Base-by-base conservation (phyloP, 2,329 filamentous ascomycete genomes). In the Aspergillus tamarii region DNA sequence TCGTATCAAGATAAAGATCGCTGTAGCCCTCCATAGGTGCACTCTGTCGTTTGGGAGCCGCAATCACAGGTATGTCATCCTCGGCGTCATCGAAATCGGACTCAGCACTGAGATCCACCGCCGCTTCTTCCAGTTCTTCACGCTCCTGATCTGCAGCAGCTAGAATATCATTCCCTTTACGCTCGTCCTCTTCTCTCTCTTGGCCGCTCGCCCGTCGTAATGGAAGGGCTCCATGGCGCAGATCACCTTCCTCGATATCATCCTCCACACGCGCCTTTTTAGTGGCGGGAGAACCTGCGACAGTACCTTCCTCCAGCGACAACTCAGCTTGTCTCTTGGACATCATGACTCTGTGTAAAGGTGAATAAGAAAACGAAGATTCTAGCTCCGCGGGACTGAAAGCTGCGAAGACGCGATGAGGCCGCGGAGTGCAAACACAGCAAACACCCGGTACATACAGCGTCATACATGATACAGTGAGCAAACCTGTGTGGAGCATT, bases 1-100 rank as follows among this genome's bases (percentile, higher is more conserved):
- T 96, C 14, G 95, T 98, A 82, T 99, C 95, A 70, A 99, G 91
- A 78, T 99, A 99, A 32, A 99, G 88, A 77, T 99, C 94, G 73
- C 91, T 90, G 82, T 97, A 99, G 66, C 94, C 94, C 76, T 91
- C 91, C 39, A 91, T 87, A 19, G 94, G 93, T 52, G 90, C 92
- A 57, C 84, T 84, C 77, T 97, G 93, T 68, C 92, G 88, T 67
- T 80, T 74, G 48, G 81, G 78, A 14, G 77, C 78, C 53, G 74
- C 74, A 61, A 78, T 71, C 28, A 73, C 73, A 23, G 76, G 72
- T 41, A 66, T 69, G 57, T 80, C 74, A 54, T 82, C 78, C 50
- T 80, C 76, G 57, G 79, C 77, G 34, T 80, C 77, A 46, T 79
- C 77, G 32, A 70, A 68, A 61, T 77, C 78, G 45, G 69, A 71